Conservation (phyloP, 75 land plant species). For the Pinus tabuliformis region DNA sequence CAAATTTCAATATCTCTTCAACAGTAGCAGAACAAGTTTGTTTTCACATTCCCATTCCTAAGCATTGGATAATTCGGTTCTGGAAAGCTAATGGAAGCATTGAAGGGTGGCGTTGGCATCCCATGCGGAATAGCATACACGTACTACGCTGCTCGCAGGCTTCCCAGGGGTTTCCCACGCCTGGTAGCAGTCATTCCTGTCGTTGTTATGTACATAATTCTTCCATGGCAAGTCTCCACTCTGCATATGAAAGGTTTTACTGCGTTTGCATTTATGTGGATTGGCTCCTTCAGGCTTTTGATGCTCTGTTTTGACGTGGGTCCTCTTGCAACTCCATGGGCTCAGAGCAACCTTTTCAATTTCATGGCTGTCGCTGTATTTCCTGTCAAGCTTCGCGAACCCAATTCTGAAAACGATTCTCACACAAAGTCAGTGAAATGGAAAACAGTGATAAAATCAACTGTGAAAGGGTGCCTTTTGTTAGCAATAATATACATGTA, state of each 20-base stretch:
- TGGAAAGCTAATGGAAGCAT: too few species aligned
- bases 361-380: conserved; percentile 32
- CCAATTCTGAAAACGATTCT: background rate
- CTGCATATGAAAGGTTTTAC: conserved; percentile 27
- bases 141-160: conserved; percentile 21
- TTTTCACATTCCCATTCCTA: too few species aligned
- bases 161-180: conserved; percentile 47
- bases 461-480: conserved; percentile 10
- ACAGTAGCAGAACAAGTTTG: too few species aligned
- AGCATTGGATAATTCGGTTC: too few species aligned
- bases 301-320: conserved; percentile 63
- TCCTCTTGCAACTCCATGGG: conserved; percentile 32
- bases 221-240: conserved; percentile 32
- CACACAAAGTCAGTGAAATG: background rate
- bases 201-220: conserved; percentile 27
- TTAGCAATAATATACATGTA: conserved; percentile 6
- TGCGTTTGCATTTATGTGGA: conserved; percentile 59
- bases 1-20: too few species aligned
- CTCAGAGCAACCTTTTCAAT: conserved; percentile 10
- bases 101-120: too few species aligned
- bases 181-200: conserved; percentile 43
- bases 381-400: conserved; percentile 28
- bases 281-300: conserved; percentile 61
- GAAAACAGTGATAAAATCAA: background rate
- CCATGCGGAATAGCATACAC: background rate